Percentiles rank a stretch among this genome's conserved stretches.
phyloP scores from a whole-genome alignment of 305 asterid species.

The Solanum chacoense region DNA sequence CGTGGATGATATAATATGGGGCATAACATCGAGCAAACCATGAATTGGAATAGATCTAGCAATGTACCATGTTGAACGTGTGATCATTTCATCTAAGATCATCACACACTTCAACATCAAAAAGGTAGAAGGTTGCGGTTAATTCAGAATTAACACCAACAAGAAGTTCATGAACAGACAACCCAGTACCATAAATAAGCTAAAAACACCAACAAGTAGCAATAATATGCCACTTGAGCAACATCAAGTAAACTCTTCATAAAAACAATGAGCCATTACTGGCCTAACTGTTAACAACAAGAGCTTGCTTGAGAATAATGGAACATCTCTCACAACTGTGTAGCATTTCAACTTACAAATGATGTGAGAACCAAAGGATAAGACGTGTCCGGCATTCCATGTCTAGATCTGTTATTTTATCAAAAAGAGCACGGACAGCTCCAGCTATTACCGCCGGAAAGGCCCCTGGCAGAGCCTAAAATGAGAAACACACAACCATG shows the following conservation, averaged over 20 bases:
- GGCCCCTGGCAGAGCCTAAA: conserved; percentile 99
- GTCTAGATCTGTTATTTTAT: conserved; percentile 80
- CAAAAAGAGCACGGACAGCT: conserved; percentile 96
- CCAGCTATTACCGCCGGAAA: conserved; percentile 98
- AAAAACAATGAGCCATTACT: neutral
- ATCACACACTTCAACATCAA: neutral
- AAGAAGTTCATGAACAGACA: neutral
- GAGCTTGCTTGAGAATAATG: neutral
- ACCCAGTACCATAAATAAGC: neutral
- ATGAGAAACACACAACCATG: conserved; percentile 19
- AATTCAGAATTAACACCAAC: neutral
- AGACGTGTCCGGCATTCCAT: conserved; percentile 98
- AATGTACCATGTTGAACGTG: neutral
- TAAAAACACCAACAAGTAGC: neutral
- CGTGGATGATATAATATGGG: neutral
- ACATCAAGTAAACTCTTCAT: neutral
- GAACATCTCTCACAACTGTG: neutral
- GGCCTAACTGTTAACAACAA: neutral
- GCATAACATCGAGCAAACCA: neutral
- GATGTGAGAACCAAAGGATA: conserved; percentile 99
- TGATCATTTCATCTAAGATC: neutral
- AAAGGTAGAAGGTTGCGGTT: neutral
- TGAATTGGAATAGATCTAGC: neutral
- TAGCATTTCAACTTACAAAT: conserved; percentile 54
- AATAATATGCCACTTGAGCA: neutral